Evolutionary conservation across 2,329 filamentous ascomycete genomes (phyloP).

Genomic region (Aspergillus alliaceus): DNA sequence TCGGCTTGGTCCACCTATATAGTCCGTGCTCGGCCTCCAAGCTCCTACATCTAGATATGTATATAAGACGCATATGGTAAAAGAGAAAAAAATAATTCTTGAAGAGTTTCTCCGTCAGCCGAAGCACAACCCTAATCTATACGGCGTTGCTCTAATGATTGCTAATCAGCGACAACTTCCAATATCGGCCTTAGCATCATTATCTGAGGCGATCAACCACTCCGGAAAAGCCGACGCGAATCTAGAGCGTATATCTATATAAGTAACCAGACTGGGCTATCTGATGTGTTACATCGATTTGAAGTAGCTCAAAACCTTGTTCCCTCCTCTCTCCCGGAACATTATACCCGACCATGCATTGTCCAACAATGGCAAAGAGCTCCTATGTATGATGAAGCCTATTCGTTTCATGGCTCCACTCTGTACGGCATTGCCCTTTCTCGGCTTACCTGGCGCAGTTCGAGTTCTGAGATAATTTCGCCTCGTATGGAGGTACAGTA

Average conservation of each 20-base stretch:
- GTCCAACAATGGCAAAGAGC: background rate
- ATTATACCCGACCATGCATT: background rate
- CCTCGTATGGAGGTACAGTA: background rate
- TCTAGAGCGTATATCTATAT: background rate
- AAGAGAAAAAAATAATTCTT: too few species aligned
- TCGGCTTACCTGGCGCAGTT: background rate
- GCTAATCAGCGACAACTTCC: background rate
- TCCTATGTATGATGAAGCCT: background rate
- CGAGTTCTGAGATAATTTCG: background rate
- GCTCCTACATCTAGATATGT: background rate
- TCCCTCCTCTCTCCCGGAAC: background rate
- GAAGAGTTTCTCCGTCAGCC: too few species aligned
- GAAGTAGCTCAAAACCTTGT: background rate
- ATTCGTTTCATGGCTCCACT: too few species aligned
- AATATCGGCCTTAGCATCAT: background rate
- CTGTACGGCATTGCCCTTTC: too few species aligned
- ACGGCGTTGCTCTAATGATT: too few species aligned
- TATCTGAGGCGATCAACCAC: background rate
- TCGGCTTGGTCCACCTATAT: slow-evolving; percentile 8
- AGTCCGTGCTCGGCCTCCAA: background rate
- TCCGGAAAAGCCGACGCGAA: background rate
- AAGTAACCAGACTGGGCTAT: background rate
- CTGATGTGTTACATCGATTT: background rate
- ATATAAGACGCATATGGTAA: background rate
- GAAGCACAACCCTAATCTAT: too few species aligned